phyloP scores from a whole-genome alignment of 2,329 filamentous ascomycete genomes.

The Hysterium pulicare region DNA sequence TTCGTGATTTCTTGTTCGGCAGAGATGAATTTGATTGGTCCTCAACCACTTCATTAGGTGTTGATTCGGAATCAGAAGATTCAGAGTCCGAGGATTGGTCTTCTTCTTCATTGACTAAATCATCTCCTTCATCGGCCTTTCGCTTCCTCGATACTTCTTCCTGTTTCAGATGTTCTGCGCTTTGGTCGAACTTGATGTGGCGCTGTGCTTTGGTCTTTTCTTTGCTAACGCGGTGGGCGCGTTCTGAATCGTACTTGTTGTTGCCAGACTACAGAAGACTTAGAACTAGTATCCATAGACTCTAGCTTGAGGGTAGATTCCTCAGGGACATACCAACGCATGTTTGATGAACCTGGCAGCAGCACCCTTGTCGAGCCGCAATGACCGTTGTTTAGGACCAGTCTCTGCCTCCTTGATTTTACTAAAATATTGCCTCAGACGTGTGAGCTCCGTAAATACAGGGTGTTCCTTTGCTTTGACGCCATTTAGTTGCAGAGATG shows the following conservation, averaged over 20 bases:
- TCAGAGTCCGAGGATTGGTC: too few species aligned
- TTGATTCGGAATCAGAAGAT: not conserved
- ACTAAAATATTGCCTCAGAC: slow-evolving; percentile 85
- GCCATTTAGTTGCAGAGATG: slow-evolving; percentile 74
- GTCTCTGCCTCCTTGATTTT: slow-evolving; percentile 81
- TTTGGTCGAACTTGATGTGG: slow-evolving; percentile 1
- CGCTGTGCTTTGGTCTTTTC: not conserved
- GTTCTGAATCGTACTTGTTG: slow-evolving; percentile 1
- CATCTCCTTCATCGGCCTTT: slow-evolving; percentile 3
- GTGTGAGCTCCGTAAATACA: slow-evolving; percentile 78
- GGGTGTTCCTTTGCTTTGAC: slow-evolving; percentile 77
- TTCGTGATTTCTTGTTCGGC: not conserved
- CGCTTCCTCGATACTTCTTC: not conserved
- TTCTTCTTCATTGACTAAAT: too few species aligned
- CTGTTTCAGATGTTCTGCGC: not conserved
- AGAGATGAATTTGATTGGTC: not conserved
- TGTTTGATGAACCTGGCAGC: slow-evolving; percentile 79
- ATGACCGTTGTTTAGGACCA: slow-evolving; percentile 54
- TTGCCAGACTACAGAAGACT: not conserved
- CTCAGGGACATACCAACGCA: slow-evolving; percentile 53
- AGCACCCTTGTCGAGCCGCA: slow-evolving; percentile 69
- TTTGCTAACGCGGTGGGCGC: not conserved
- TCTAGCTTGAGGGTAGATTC: not conserved
- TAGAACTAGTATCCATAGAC: not conserved
- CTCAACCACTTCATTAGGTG: too few species aligned